Percentiles rank a stretch among this genome's conserved stretches.
Evolutionary conservation across 176 grass and related monocot genomes (phyloP).

Genomic region (Carex myosuroides): DNA sequence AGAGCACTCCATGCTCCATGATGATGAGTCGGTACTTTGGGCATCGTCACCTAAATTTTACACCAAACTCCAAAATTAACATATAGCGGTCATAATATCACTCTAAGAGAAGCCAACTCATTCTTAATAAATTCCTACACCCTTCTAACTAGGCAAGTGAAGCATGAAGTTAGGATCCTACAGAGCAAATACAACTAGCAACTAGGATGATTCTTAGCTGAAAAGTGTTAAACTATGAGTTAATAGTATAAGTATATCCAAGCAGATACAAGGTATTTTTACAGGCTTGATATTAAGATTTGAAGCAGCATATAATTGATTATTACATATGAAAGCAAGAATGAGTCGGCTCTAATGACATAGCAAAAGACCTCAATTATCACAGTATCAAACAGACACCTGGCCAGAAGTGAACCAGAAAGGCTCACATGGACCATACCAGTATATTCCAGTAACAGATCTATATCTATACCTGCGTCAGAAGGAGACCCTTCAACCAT

Average conservation of each 20-base stretch:
- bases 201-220: not conserved
- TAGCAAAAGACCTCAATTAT: not conserved
- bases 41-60: conserved; percentile 48
- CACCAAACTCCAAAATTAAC: not conserved
- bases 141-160: not conserved
- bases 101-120: not conserved
- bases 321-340: not conserved
- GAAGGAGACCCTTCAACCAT: conserved; percentile 79
- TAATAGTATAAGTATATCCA: not conserved
- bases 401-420: not conserved
- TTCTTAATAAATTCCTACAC: not conserved
- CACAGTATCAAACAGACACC: not conserved
- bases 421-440: not conserved
- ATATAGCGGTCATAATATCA: not conserved
- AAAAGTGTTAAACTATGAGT: not conserved
- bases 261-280: not conserved
- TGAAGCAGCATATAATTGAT: not conserved
- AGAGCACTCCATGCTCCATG: conserved; percentile 34
- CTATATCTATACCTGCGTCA: conserved; percentile 32
- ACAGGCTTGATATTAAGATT: not conserved
- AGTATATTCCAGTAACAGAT: conserved; percentile 6
- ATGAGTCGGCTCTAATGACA: not conserved
- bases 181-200: not conserved
- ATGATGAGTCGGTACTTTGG: conserved; percentile 44
- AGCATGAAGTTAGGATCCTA: not conserved